Base-by-base conservation (phyloP, 106 monocot genomes). In the Acorus calamus region DNA sequence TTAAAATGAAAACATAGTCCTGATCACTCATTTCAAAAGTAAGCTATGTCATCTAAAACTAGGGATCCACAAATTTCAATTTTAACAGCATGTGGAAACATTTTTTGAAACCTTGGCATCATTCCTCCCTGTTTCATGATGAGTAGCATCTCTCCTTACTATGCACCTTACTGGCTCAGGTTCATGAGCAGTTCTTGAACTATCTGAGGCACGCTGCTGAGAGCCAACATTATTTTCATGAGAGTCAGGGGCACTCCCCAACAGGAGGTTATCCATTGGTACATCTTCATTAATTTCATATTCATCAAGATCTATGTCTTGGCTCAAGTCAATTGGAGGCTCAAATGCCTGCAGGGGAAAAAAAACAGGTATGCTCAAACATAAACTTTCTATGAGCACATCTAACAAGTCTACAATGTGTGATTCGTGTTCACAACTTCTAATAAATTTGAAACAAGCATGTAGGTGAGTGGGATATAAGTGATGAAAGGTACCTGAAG, bases 271-370 rank as follows among this genome's bases (percentile, higher is more conserved):
- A 47, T 66, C 74, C 52, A 61, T 61, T 70, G 44, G n/a, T 7
- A 14, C 12, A 66, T 58, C 50, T 47, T 72, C 71, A 62, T 28
- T 2, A 61, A 59, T 49, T 49, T 71, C 75, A 57, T 69, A 47
- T 48, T 74, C 79, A 65, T 78, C 76, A 63, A 59, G 43, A 82
- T 85, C 66, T 11, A 79, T 69, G 77, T 81, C 74, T 59, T 78
- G 78, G 66, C 79, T 85, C 85, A 92, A 86, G 60, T 91, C 88
- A 58, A 99, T 47, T 12, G 98, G 98, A 71, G 98, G 88, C 63
- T 88, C 88, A 81, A 99, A 99, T 79, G 92, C 98, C 98, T 99
- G 76, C 47, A 70, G 8, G 61, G 47, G 62, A 42, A 46, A 68
- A 47, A 55, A 41, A 5, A 12, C 45, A 72, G 7, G 47, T 28